Evolutionary conservation across 1,139 yeast species (phyloP).

Genomic region (Chernovozyma aurita): DNA sequence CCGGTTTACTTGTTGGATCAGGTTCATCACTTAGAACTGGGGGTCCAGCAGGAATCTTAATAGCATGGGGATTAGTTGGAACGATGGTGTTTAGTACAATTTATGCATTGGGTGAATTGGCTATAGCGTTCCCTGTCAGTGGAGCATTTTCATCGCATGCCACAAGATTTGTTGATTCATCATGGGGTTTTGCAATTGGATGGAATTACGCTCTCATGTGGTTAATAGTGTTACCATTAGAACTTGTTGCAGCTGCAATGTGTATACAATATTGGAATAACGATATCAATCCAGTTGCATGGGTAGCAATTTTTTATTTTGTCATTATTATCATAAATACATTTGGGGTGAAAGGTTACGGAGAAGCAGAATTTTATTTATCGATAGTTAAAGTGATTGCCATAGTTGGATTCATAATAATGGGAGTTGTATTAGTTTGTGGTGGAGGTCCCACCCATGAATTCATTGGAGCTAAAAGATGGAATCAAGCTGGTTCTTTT

Average conservation of each 20-base stretch:
- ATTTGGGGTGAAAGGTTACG: conserved; percentile 70
- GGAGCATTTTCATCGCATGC: conserved; percentile 79
- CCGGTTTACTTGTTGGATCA: conserved; percentile 71
- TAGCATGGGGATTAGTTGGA: conserved; percentile 67
- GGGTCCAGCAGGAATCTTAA: conserved; percentile 75
- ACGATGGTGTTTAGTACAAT: conserved; percentile 70
- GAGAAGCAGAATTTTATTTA: conserved; percentile 67
- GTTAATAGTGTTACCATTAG: conserved; percentile 72
- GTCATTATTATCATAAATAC: conserved; percentile 53
- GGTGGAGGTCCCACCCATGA: conserved; percentile 67
- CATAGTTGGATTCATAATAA: conserved; percentile 58
- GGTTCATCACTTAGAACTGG: conserved; percentile 65
- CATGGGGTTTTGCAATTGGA: conserved; percentile 76
- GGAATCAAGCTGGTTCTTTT: conserved; percentile 58
- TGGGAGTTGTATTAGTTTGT: conserved; percentile 56
- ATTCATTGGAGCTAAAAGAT: conserved; percentile 59
- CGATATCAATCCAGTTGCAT: conserved; percentile 57
- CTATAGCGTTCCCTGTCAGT: conserved; percentile 71
- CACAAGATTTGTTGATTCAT: conserved; percentile 63
- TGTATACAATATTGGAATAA: conserved; percentile 63
- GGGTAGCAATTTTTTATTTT: conserved; percentile 60
- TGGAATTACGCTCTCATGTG: conserved; percentile 82
- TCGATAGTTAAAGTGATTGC: conserved; percentile 58
- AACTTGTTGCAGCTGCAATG: conserved; percentile 72
- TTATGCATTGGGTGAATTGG: conserved; percentile 83